Evolutionary conservation across 495 filamentous ascomycete species (phyloP).

Genomic region (Tuber umbilicatum): DNA sequence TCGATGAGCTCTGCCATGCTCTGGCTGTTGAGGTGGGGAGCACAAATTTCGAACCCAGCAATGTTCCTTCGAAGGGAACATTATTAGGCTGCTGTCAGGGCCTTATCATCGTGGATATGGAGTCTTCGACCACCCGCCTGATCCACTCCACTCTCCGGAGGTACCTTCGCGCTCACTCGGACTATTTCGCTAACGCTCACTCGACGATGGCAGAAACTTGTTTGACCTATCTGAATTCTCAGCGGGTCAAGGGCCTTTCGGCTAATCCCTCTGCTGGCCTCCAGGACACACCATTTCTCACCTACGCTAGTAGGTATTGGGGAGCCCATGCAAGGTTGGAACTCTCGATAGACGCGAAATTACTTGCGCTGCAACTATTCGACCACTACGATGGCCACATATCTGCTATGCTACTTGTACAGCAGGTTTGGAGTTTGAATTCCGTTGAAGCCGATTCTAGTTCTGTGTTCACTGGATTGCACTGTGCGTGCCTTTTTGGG

Average conservation of each 20-base stretch:
- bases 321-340: not conserved
- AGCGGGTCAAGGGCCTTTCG: not conserved
- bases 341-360: not conserved
- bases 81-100: not conserved
- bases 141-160: not conserved
- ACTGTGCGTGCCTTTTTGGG: not conserved
- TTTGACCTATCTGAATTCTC: not conserved
- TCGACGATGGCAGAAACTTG: not conserved
- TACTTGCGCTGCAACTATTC: not conserved
- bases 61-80: not conserved
- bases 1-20: not conserved
- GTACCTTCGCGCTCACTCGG: not conserved
- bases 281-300: not conserved
- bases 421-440: not conserved
- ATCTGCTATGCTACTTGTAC: not conserved
- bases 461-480: not conserved
- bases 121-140: not conserved
- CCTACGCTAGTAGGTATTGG: not conserved
- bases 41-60: not conserved
- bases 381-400: not conserved
- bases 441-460: not conserved
- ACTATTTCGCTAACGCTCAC: not conserved
- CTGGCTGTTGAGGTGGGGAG: not conserved
- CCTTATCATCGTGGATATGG: not conserved
- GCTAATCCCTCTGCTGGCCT: no score